Conservation (phyloP, 768 basidiomycete species). For the Imleria badia region DNA sequence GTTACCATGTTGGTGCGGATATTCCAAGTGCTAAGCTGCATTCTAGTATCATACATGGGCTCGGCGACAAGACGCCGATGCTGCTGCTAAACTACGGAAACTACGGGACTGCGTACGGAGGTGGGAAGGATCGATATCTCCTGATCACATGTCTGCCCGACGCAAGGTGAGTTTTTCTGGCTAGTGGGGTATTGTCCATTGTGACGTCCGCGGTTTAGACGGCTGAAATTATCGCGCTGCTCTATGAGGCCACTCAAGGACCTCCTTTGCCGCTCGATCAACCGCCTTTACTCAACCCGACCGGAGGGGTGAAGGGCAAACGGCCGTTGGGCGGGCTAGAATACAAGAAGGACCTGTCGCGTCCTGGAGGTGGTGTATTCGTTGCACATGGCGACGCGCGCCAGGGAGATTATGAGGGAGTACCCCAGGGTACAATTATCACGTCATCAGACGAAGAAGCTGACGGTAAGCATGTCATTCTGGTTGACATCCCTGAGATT, state of each 20-base stretch:
- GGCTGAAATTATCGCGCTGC: conserved; percentile 85
- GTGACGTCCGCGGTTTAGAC: conserved; percentile 49
- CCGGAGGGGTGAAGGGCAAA: conserved; percentile 63
- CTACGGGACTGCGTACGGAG: conserved; percentile 81
- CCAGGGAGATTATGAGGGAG: conserved; percentile 48
- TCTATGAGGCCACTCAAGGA: conserved; percentile 95
- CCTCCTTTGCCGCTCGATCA: conserved; percentile 52
- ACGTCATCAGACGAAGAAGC: conserved; percentile 44
- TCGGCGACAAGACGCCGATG: conserved; percentile 72
- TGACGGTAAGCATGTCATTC: conserved; percentile 46
- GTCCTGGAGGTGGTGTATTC: conserved; percentile 87
- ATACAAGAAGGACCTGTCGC: conserved; percentile 76
- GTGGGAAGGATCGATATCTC: conserved; percentile 86
- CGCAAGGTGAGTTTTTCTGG: conserved; percentile 61
- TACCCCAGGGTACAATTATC: conserved; percentile 59
- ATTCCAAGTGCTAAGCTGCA: conserved; percentile 9
- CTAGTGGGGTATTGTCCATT: background rate
- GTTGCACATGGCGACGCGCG: conserved; percentile 55
- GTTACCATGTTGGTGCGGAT: conserved; percentile 17
- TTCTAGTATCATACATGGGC: conserved; percentile 92
- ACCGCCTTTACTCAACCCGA: conserved; percentile 72
- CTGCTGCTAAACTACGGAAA: conserved; percentile 71
- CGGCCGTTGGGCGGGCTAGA: conserved; percentile 54
- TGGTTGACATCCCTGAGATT: conserved; percentile 10
- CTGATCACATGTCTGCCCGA: conserved; percentile 93